Evolutionary conservation across 768 basidiomycete genomes (phyloP), one percentile per base, ranked within the genome.

Genomic region (Mycena kentingensis): DNA sequence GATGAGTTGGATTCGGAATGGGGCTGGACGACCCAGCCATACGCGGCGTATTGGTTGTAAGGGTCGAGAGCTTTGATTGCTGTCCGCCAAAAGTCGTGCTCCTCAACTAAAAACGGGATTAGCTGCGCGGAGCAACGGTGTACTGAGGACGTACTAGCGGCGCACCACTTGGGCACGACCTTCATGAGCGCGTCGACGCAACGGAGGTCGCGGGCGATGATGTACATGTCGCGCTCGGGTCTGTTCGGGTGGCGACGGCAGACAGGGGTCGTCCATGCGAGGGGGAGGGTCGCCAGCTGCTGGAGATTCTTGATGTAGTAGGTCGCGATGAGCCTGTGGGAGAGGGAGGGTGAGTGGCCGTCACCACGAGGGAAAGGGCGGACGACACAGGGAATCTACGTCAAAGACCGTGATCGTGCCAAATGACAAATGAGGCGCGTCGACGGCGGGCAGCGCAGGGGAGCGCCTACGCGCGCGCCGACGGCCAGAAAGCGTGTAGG

Each of bases 1-100:
- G 76, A 69, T 19, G 76, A 69, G 31, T 63, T 65, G 32, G 65
- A 65, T 44, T 15, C 4, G 26, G 35, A 5, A 29, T 26, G 31
- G n/a, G 28, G 21, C n/a, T 42, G 36, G 2, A 37, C 16, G 41
- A 26, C 3, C 50, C 50, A 52, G 24, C 13, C 55, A 10, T 36
- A 39, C 37, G 46, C 16, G 11, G 41, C 32, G 36, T n/a, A 49
- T 1, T 4, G 2, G 7, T 19, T 16, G 18, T 22, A 34, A 1
- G 55, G 55, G 47, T 57, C 55, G 47, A 57, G 24, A 24, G 38
- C 16, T 12, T 7, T 21, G 29, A 57, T 29, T 0, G 51, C 51
- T 7, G 10, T 8, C 28, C 25, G 6, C 50, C 51, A 57, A n/a
- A 57, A 45, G 2, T 42, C 1, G 31, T 57, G 55, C 3, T 29